Evolutionary conservation across 2,329 filamentous ascomycete species (phyloP), one percentile per base, ranked within the genome.

Genomic region (Sporothrix pallida): DNA sequence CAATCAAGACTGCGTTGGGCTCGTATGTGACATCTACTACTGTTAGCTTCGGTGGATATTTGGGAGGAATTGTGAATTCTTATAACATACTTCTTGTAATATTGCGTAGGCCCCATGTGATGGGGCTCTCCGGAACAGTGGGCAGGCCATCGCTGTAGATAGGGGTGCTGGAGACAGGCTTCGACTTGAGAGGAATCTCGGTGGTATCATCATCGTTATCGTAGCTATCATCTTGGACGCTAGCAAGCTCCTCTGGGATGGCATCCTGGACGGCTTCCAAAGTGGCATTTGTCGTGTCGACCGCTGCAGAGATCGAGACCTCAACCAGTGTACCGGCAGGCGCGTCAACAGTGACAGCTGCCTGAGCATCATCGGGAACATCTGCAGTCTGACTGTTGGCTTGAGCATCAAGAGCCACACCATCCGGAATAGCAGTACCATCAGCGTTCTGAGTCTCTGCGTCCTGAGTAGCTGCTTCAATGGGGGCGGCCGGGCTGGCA

Each of bases 1-100:
- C 23, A n/a, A 75, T 31, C 0, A 68, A 2, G 31, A 77, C 62
- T 3, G 67, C 4, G 37, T 77, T 76, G 44, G 76, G 74, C 2
- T 31, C 3, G 71, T 77, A 76, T 2, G 48, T 46, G 54, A 76
- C 26, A 5, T 26, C 75, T 77, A 9, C 5, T 2, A 17, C 4
- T 9, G 50, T 73, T 60, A 71, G 48, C 26, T 13, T 17, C 9
- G 0, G 3, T 37, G 23, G 15, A 15, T 26, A 31, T 23, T 13
- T 20, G 3, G 48, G 13, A 50, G 48, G 15, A 50, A 13, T 54
- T 65, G 23, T 3, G 17, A 12, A 62, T 44, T 42, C 9, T 12
- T 1, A 37, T n/a, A 67, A 50, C 62, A 26, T n/a, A 73, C 74
- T 46, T 72, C 72, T 73, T 15, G 69, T 70, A 7, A 74, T 46